Conservation (phyloP, 2,329 filamentous ascomycete species). For the Pseudocercospora pini-densiflorae region DNA sequence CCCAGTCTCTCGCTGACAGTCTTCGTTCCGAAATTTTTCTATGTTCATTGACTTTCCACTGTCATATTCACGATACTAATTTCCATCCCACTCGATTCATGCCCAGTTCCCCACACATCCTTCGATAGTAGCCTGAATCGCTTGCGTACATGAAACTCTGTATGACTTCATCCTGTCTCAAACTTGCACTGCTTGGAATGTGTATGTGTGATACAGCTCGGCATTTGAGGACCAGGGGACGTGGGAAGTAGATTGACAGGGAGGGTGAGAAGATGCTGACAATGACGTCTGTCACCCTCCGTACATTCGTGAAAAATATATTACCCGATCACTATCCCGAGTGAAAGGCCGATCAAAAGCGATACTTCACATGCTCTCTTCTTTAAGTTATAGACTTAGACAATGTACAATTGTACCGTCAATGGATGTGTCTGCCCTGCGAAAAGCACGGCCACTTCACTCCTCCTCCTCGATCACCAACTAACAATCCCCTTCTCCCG, state of each 20-base stretch:
- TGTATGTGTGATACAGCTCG: neutral
- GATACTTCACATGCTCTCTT: neutral
- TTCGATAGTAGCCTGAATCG: neutral
- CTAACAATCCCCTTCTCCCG: slow-evolving; percentile 77
- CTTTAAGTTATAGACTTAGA: neutral
- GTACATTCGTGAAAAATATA: neutral
- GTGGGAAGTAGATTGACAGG: neutral
- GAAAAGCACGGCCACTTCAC: too few species aligned
- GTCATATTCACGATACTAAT: neutral
- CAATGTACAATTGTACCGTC: neutral
- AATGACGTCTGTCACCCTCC: neutral
- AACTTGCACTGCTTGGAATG: neutral
- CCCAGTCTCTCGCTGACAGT: neutral
- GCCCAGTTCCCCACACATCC: neutral
- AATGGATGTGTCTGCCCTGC: neutral
- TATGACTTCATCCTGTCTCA: slow-evolving; percentile 2
- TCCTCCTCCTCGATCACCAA: slow-evolving; percentile 63
- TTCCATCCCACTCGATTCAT: neutral
- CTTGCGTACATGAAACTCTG: neutral
- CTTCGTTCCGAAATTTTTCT: too few species aligned
- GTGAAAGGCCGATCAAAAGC: neutral
- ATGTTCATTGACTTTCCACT: neutral
- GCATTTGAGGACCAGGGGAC: neutral
- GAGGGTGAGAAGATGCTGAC: neutral
- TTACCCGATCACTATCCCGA: neutral